Percentiles rank a stretch among this genome's conserved stretches.
Evolutionary conservation across 306 rosid genomes (phyloP).

Genomic region (Citrullus mucosospermus): DNA sequence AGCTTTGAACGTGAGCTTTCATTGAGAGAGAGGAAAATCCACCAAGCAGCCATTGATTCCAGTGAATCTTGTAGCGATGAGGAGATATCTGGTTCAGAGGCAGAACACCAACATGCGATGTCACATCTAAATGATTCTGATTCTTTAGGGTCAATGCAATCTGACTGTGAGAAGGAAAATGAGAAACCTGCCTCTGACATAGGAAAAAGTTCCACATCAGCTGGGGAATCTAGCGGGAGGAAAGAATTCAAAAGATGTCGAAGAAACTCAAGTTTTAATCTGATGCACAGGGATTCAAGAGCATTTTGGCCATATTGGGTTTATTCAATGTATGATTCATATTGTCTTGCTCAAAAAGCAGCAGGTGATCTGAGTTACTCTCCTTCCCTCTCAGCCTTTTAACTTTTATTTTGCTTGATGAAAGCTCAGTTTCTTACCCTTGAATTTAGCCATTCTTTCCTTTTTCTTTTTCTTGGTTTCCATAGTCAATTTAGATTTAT

Average conservation of each 20-base stretch:
- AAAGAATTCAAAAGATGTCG: slow-evolving; percentile 18
- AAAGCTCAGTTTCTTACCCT: no score
- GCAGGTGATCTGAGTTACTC: slow-evolving; percentile 44
- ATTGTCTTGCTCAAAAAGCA: slow-evolving; percentile 70
- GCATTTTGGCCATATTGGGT: slow-evolving; percentile 86
- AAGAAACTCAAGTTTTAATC: slow-evolving; percentile 18
- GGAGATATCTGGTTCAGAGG: slow-evolving; percentile 22
- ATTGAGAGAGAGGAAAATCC: slow-evolving; percentile 41
- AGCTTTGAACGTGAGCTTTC: slow-evolving; percentile 66
- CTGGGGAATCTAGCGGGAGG: slow-evolving; percentile 27
- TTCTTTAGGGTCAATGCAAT: slow-evolving; percentile 23
- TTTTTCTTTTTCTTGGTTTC: background rate
- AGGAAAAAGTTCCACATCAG: slow-evolving; percentile 37
- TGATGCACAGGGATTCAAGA: slow-evolving; percentile 38
- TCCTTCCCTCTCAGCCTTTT: background rate
- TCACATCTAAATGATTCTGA: slow-evolving; percentile 28
- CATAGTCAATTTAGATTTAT: no score
- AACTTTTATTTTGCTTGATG: background rate
- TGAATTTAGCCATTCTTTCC: background rate
- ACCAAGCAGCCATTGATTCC: slow-evolving; percentile 35
- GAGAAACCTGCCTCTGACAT: slow-evolving; percentile 22
- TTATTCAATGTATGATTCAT: slow-evolving; percentile 79
- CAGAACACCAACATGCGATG: slow-evolving; percentile 30
- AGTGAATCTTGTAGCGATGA: slow-evolving; percentile 32
- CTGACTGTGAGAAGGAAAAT: slow-evolving; percentile 24